Evolutionary conservation across 1,284 basidiomycete genomes (phyloP).

Genomic region (Cutaneotrichosporon cutaneum): DNA sequence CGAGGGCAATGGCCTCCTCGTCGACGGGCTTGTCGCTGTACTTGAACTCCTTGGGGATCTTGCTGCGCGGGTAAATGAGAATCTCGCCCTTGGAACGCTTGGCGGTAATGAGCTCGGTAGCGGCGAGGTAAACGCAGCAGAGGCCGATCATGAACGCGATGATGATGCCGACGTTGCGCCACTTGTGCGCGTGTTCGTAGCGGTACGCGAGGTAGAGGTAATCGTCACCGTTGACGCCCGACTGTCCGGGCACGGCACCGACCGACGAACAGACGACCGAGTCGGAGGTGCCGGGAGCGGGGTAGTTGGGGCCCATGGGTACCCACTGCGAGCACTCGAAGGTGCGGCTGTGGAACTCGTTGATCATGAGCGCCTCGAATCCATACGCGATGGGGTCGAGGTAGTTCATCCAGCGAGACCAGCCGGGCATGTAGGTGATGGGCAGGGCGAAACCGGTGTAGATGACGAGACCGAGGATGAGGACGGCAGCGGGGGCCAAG

Average conservation of each 20-base stretch:
- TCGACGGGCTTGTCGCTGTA: conserved; percentile 30
- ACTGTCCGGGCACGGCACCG: conserved; percentile 51
- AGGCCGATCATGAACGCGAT: conserved; percentile 60
- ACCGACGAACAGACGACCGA: conserved; percentile 53
- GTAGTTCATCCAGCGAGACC: conserved; percentile 58
- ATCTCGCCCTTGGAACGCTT: conserved; percentile 58
- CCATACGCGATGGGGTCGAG: conserved; percentile 55
- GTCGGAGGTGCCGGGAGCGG: conserved; percentile 28
- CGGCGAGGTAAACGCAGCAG: conserved; percentile 57
- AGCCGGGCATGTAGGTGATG: conserved; percentile 51
- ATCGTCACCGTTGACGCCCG: conserved; percentile 54
- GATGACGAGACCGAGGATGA: conserved; percentile 56
- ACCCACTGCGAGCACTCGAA: conserved; percentile 50
- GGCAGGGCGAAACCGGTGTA: conserved; percentile 56
- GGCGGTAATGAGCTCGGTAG: conserved; percentile 58
- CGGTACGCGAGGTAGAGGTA: conserved; percentile 64
- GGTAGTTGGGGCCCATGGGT: conserved; percentile 51
- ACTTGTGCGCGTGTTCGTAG: conserved; percentile 64
- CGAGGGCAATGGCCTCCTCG: conserved; percentile 36
- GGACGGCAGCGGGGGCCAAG: conserved; percentile 54
- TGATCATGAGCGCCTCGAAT: conserved; percentile 56
- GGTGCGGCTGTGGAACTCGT: conserved; percentile 55
- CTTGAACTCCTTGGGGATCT: conserved; percentile 45
- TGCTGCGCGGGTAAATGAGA: conserved; percentile 55
- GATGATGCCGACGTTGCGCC: conserved; percentile 63